A percentile compares a stretch with the other conserved stretches of the same genome.
phyloP scores from a whole-genome alignment of 441 rosid species.

The Euphorbia celastroides region DNA sequence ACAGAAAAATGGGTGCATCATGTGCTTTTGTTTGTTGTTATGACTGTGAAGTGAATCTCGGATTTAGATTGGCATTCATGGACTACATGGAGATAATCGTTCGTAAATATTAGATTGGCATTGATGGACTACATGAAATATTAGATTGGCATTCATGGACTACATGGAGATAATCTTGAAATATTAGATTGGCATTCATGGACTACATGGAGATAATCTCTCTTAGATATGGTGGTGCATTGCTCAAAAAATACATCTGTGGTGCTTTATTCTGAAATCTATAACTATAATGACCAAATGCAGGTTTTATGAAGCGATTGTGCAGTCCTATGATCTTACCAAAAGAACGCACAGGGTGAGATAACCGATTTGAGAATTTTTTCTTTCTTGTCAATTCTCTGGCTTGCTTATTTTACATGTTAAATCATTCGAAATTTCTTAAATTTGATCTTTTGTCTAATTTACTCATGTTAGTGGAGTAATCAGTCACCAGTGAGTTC shows the following conservation, averaged over 20 bases:
- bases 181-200: too few species aligned
- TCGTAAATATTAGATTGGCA: too few species aligned
- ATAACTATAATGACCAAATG: slow-evolving; percentile 13
- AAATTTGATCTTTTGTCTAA: slow-evolving; percentile 4
- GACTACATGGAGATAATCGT: too few species aligned
- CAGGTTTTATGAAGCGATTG: slow-evolving; percentile 60
- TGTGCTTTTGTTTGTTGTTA: neutral
- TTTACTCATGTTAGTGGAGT: slow-evolving; percentile 8
- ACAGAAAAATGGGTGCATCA: neutral
- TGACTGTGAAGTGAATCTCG: neutral
- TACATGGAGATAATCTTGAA: too few species aligned
- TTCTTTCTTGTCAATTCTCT: neutral
- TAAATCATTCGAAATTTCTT: slow-evolving; percentile 2
- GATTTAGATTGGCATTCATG: too few species aligned
- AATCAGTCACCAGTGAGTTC: neutral
- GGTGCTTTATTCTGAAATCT: neutral
- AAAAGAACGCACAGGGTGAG: slow-evolving; percentile 61
- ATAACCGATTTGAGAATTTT: slow-evolving; percentile 3
- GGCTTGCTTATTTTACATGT: neutral
- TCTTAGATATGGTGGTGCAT: neutral
- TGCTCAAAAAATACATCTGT: neutral
- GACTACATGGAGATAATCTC: too few species aligned
- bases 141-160: too few species aligned
- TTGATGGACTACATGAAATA: too few species aligned
- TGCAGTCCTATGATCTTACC: slow-evolving; percentile 36